Conservation (phyloP, 345 rosid species). For the Murraya koenigii region DNA sequence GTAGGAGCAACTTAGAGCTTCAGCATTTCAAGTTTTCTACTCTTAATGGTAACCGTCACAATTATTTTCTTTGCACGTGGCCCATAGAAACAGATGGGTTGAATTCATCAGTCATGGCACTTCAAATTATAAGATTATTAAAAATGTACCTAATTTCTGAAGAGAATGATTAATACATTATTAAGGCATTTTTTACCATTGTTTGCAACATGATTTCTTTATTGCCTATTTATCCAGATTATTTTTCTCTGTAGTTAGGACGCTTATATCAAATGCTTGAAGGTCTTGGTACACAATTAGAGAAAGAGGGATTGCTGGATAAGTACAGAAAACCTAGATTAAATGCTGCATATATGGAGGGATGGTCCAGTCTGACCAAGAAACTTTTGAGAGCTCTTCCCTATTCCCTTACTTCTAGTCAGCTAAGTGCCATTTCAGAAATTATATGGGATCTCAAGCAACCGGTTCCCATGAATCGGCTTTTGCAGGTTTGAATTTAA, state of each 20-base stretch:
- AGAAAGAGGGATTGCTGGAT: constrained; percentile 77
- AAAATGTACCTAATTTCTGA: not conserved
- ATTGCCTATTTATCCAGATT: constrained; percentile 5
- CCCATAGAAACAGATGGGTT: not conserved
- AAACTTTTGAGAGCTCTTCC: constrained; percentile 76
- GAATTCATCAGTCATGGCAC: not conserved
- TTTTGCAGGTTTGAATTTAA: constrained; percentile 68
- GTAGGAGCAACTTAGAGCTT: not conserved
- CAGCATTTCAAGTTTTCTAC: not conserved
- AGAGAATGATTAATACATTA: not conserved
- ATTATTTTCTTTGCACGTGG: not conserved
- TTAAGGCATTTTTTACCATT: not conserved
- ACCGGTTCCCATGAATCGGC: constrained; percentile 92
- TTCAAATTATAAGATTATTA: not conserved
- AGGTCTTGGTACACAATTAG: constrained; percentile 69
- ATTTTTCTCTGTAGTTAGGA: constrained; percentile 60
- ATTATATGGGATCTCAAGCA: constrained; percentile 93
- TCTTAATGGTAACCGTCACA: not conserved
- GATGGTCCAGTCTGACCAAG: constrained; percentile 81
- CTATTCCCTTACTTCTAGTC: constrained; percentile 86
- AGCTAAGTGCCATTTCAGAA: constrained; percentile 83
- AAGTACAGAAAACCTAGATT: constrained; percentile 67
- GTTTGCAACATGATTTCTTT: not conserved
- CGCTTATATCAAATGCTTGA: constrained; percentile 93
- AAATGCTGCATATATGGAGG: constrained; percentile 50